Evolutionary conservation across 2,329 filamentous ascomycete genomes (phyloP), one percentile per base, ranked within the genome.

Genomic region (Sodiomyces alkalinus): DNA sequence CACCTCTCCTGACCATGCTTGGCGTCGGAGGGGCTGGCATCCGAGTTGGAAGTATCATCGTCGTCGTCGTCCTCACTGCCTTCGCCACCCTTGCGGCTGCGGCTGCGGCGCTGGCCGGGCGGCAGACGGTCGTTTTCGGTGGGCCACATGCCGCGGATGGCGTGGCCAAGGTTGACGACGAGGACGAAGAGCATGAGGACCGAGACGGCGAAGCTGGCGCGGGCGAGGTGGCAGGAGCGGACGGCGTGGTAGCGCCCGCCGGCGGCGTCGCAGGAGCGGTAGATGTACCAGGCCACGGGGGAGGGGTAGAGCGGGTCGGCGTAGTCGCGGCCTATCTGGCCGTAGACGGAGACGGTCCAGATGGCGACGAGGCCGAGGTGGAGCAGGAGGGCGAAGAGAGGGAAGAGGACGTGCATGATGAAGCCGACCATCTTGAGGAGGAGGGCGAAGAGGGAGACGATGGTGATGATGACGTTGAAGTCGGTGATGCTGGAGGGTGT

Each of bases 371-470:
- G 56, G 27, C 59, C 46, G 26, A 62, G 36, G 48, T 78, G 74
- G 40, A 73, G 51, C 30, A 74, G 35, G 15, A 70, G 48, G 33
- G 68, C 71, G 31, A 85, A 33, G 34, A 80, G 46, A 5, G 80
- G 80, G 39, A 63, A 71, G 62, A 73, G 82, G 42, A 75, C 55
- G 47, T 76, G 71, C 63, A 85, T 71, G 43, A 81, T 70, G 53
- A 68, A 74, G 43, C 68, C 62, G 35, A 78, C 68, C 37, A 68
- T 61, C 58, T 83, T 85, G 48, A 64, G 59, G 24, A 86, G 64
- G 36, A 82, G 65, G 47, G 83, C 62, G 58, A 87, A 87, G 48
- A 80, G 75, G 33, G 72, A 74, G 30, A 83, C 59, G 39, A 87
- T 67, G 20, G 78, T 77, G 40, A 85, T 76, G 45, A 76, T 75